Evolutionary conservation across 2,329 filamentous ascomycete genomes (phyloP).

Genomic region (Geoglossum cookeanum): DNA sequence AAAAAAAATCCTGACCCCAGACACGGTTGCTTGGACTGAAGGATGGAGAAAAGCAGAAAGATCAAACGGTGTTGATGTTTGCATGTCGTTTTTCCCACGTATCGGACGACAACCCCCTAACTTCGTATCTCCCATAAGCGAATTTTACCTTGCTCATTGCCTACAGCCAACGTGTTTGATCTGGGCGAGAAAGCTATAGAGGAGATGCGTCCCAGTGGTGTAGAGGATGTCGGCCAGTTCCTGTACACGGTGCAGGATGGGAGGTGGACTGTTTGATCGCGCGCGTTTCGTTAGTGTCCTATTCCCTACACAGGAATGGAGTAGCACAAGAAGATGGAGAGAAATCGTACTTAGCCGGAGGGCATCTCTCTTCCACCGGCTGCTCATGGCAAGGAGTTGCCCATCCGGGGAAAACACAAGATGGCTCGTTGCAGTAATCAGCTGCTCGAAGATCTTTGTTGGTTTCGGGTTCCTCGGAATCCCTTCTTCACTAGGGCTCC

Average conservation of each 20-base stretch:
- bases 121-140: conserved; percentile 64
- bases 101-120: neutral
- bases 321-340: neutral
- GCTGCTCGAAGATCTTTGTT: conserved; percentile 56
- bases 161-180: conserved; percentile 60
- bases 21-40: no score
- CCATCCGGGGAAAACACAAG: conserved; percentile 74
- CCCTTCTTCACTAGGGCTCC: conserved; percentile 30
- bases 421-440: conserved; percentile 68
- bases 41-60: no score
- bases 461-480: conserved; percentile 54
- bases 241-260: conserved; percentile 85
- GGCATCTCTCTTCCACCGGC: conserved; percentile 73
- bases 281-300: neutral
- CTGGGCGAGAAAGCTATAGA: conserved; percentile 47
- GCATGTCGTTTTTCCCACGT: neutral
- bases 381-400: conserved; percentile 73
- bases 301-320: neutral
- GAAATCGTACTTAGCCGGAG: conserved; percentile 39
- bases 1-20: no score
- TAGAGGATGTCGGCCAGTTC: conserved; percentile 90
- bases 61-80: no score
- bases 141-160: conserved; percentile 76
- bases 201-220: conserved; percentile 69
- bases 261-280: conserved; percentile 44